A percentile compares a stretch with the other conserved stretches of the same genome.
Evolutionary conservation across 1,139 yeast genomes (phyloP).

Genomic region (Yamadazyma sp.): DNA sequence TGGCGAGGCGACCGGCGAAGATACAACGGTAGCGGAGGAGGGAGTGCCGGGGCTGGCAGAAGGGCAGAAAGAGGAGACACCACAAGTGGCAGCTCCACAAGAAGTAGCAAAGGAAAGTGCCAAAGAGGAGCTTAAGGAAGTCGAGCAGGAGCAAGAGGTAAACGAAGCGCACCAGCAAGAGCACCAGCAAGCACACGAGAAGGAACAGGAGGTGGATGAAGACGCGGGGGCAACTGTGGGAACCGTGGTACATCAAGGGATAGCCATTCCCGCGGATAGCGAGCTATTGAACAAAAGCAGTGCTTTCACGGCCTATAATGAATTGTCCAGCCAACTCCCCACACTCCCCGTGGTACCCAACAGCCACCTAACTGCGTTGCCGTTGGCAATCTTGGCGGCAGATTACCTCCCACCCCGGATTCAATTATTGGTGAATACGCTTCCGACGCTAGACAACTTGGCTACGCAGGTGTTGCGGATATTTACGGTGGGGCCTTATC

Average conservation of each 20-base stretch:
- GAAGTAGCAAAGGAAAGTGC: neutral
- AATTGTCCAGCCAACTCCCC: conserved; percentile 40
- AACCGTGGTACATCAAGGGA: conserved; percentile 21
- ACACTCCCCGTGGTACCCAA: conserved; percentile 42
- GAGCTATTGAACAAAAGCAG: conserved; percentile 43
- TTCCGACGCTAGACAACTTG: conserved; percentile 73
- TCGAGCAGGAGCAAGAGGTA: neutral
- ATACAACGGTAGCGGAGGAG: too few relatives aligned
- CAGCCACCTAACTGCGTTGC: conserved; percentile 60
- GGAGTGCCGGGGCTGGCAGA: too few relatives aligned
- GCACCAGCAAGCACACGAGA: neutral
- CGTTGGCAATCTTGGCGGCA: conserved; percentile 56
- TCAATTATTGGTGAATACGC: conserved; percentile 61
- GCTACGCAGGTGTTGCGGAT: conserved; percentile 71
- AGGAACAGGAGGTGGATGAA: neutral
- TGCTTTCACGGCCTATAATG: conserved; percentile 46
- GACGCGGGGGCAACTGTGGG: neutral
- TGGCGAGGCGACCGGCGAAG: too few relatives aligned
- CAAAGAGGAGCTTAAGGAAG: neutral
- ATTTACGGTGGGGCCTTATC: conserved; percentile 70
- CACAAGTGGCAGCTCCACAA: too few relatives aligned
- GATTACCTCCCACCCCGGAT: conserved; percentile 58
- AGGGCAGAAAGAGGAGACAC: too few relatives aligned
- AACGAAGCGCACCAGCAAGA: too few relatives aligned
- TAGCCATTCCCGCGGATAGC: conserved; percentile 40